Evolutionary conservation across 2,329 filamentous ascomycete species (phyloP), one percentile per base, ranked within the genome.

Genomic region (Clonostachys byssicola): DNA sequence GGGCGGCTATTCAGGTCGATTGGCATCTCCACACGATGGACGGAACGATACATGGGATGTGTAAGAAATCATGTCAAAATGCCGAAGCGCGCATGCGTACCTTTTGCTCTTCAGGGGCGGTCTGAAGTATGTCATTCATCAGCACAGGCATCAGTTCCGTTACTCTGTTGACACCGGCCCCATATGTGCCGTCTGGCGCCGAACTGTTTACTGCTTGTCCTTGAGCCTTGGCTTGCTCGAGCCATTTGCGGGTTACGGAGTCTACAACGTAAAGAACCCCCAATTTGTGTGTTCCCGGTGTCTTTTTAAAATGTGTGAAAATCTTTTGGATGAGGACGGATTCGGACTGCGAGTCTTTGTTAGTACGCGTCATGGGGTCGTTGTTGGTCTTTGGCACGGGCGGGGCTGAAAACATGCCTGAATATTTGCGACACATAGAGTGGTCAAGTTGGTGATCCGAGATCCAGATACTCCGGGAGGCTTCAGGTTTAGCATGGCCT

Each of bases 201-300:
- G 83, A 79, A 68, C 81, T 85, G 72, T 88, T 88, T 69, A 91
- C 82, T 63, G 86, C 72, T 66, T 97, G 92, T 61, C 88, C 89
- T 57, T 88, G 81, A 62, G 85, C 81, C 72, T 92, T 94, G 62
- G 94, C 92, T 72, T 91, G 88, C 69, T 97, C 92, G 76, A 96
- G 85, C 92, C 94, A 99, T 76, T 95, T 92, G 72, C 94, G 90
- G 69, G 92, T 92, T 81, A 99, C 92, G 77, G 92, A 96, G 80
- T 99, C 94, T 92, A 99, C 89, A 74, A 97, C 92, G 85, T 99
- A 99, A 74, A 99, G 86, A 64, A 96, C 92, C 73, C 94, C 94
- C 70, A 99, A 81, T 74, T 99, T 99, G 81, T 99, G 92, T 66
- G 91, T 95, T 66, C 84, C 84, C 51, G 90, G 89, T 57, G 92